Evolutionary conservation across 2,329 filamentous ascomycete genomes (phyloP), one percentile per base, ranked within the genome.

Genomic region (Epicoccum nigrum): DNA sequence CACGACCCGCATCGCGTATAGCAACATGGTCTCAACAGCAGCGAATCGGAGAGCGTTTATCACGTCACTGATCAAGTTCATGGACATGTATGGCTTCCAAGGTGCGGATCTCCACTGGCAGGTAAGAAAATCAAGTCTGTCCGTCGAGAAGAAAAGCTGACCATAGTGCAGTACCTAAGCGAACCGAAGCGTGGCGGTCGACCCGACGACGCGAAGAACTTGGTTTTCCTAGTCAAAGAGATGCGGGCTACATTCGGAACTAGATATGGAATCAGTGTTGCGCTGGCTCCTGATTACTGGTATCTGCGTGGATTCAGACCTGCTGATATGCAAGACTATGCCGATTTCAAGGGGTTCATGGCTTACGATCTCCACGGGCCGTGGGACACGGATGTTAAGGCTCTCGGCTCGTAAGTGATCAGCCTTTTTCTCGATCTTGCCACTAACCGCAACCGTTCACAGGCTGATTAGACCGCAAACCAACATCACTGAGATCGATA

Each of bases 401-500:
- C 28, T n/a, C 28, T 31, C n/a, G 28, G 28, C 7, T 31, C 28
- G n/a, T n/a, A n/a, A n/a, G n/a, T n/a, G n/a, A n/a, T n/a, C n/a
- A n/a, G n/a, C n/a, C n/a, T n/a, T n/a, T n/a, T n/a, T n/a, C n/a
- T n/a, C n/a, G n/a, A n/a, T n/a, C n/a, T n/a, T n/a, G n/a, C n/a
- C n/a, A n/a, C n/a, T n/a, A n/a, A n/a, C n/a, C n/a, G n/a, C n/a
- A n/a, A n/a, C n/a, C n/a, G n/a, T n/a, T n/a, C n/a, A n/a, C n/a
- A n/a, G n/a, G 4, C 7, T 31, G 4, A 13, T 31, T 4, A 7
- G 28, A n/a, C 28, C 28, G 4, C 28, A 31, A 13, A 77, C 78
- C 1, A 77, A 81, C 52, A 54, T 81, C 0, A 77, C 74, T 1
- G 77, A 81, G 58, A 80, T 80, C 19, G 58, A 74, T 3, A 42